Evolutionary conservation across 1,284 basidiomycete genomes (phyloP), one percentile per base, ranked within the genome.

Genomic region (Pterula multifida): DNA sequence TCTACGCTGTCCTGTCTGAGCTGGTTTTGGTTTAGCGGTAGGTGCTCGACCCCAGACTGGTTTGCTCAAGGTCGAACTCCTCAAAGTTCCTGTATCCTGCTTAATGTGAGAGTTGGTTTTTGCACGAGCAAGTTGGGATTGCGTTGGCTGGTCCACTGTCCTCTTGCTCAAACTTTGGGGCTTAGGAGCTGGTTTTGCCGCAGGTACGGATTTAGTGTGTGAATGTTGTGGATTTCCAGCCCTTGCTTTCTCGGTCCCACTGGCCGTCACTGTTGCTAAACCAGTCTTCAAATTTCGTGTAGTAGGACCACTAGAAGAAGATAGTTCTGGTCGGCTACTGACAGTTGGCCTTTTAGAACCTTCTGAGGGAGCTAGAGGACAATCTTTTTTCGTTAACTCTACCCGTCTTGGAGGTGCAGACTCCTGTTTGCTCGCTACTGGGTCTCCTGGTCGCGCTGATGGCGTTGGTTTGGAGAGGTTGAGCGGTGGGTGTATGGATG

Each of bases 101-200:
- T 46, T 46, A 13, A n/a, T 47, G 36, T 15, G 39, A 9, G 39
- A 17, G 17, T 6, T 42, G 4, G 39, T 11, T 42, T 42, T 44
- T 3, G 53, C 53, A 13, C 49, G 52, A n/a, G 54, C 47, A 23
- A 48, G 26, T 36, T 55, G 58, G 42, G 54, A 53, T 26, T 52
- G 49, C 39, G 53, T 57, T 25, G 52, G 55, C 45, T 52, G 49
- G 42, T 49, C 49, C 26, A 48, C 28, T 26, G 49, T 51, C 23
- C 52, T 45, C 52, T 54, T 56, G 9, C 44, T 35, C 19, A 48
- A 53, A 54, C 25, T 36, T 50, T 49, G 28, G 39, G 21, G 22
- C 36, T 52, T 36, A 25, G n/a, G 17, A 36, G 28, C 15, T 44
- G 24, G 36, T 36, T 21, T 35, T 17, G 47, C 15, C 24, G 47